Base-by-base conservation (phyloP, 2,329 filamentous ascomycete genomes). In the Diatrype stigma region DNA sequence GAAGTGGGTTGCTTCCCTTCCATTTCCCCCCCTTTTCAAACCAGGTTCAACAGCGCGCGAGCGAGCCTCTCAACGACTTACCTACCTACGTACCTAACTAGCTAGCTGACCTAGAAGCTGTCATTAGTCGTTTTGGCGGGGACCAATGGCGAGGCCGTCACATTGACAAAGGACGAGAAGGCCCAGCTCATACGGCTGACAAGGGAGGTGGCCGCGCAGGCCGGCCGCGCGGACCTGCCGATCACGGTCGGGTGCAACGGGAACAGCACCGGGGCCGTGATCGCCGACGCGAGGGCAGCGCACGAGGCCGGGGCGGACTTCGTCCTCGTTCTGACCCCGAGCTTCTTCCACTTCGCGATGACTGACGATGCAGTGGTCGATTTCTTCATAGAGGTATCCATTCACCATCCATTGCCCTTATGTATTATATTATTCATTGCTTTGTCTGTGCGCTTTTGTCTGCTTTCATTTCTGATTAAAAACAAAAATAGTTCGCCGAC, bases 141-240 rank as follows among this genome's bases (percentile, higher is more conserved):
- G 45, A 87, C 84, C 55, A 90, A 89, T 60, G 86, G 86, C 59
- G 86, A 90, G 69, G 84, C 86, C 6, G 85, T 88, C 2, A 85
- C 87, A 53, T 73, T 89, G 12, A 81, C 79, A 40, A 73, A 77
- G 51, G 76, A 79, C 12, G 86, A 89, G 66, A 82, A 86, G 62
- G 76, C 78, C 44, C 70, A 77, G 47, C 77, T 90, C 50, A 83
- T 85, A 6, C 69, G 69, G 51, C 76, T 79, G 30, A 85, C 85
- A 3, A 82, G 85, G 40, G 76, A 80, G 52, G 78, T 84, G 17
- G 78, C 87, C n/a, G 74, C 80, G 54, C 69, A 76, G 21, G 73
- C 76, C 23, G 82, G 83, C 3, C 83, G 78, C 54, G 66, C 75
- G 1, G 72, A 80, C 47, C 70, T 89, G 54, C 76, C 84, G 19